phyloP scores from a whole-genome alignment of 2,329 filamentous ascomycete species.

The Diaporthe amygdali region DNA sequence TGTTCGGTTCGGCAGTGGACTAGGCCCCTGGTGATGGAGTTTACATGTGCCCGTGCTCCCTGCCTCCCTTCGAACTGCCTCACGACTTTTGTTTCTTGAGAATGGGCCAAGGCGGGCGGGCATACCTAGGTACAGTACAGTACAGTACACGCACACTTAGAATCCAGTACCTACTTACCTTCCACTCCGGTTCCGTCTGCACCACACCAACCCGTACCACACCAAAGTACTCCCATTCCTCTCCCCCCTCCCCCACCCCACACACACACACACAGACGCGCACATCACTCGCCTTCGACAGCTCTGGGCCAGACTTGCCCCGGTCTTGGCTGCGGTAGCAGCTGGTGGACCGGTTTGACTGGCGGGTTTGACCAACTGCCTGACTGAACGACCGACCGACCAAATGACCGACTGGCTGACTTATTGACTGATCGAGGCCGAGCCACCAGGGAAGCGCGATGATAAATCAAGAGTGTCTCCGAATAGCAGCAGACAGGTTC shows the following conservation, averaged over 20 bases:
- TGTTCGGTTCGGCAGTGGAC: neutral
- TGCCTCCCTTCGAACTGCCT: neutral
- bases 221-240: neutral
- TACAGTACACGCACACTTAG: neutral
- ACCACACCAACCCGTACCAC: neutral
- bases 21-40: too few species aligned
- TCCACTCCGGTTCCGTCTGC: neutral
- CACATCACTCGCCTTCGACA: neutral
- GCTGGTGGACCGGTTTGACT: too few species aligned
- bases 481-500: neutral
- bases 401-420: neutral
- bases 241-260: neutral
- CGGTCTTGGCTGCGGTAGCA: neutral
- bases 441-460: neutral
- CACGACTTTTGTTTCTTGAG: neutral
- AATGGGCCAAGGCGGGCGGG: neutral
- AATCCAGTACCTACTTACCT: neutral
- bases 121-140: neutral
- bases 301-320: neutral
- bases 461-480: slow-evolving; percentile 1
- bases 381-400: neutral
- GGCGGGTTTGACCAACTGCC: neutral
- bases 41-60: neutral
- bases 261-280: neutral
- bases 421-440: neutral